A percentile compares a stretch with the other conserved stretches of the same genome.
These are phyloP conservation scores for Geoglossum glabrum DNA, from an alignment of 495 filamentous ascomycete genomes.

Conservation along the genomic window DNA sequence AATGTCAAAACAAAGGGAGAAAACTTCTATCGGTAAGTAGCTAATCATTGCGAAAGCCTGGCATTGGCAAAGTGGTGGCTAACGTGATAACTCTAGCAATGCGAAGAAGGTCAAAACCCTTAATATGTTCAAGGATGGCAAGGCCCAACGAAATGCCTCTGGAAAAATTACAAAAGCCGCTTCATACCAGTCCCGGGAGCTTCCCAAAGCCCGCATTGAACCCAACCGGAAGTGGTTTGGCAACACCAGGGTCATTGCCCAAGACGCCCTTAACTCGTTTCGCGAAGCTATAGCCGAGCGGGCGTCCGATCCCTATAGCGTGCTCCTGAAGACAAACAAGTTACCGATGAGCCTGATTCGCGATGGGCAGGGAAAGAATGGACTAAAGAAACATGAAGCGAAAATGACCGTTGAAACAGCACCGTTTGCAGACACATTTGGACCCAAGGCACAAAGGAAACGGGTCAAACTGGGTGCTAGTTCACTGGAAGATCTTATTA, in stretches of 20 bases:
- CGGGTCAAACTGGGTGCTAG: conserved; percentile 69
- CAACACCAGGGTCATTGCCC: conserved; percentile 38
- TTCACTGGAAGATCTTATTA: conserved; percentile 62
- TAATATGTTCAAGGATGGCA: conserved; percentile 75
- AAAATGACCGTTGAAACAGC: conserved; percentile 83
- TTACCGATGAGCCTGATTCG: conserved; percentile 65
- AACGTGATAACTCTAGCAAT: conserved; percentile 20
- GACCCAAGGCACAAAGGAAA: conserved; percentile 83
- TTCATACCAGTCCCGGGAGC: conserved; percentile 57
- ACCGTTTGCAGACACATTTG: conserved; percentile 78
- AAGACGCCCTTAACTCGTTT: conserved; percentile 58
- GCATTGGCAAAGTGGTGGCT: neutral
- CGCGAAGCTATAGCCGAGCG: conserved; percentile 83
- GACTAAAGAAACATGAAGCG: conserved; percentile 74
- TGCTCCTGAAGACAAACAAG: conserved; percentile 87
- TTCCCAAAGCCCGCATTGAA: conserved; percentile 72
- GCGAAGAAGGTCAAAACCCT: conserved; percentile 75
- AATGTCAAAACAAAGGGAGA: conserved; percentile 91
- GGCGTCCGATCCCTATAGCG: conserved; percentile 75
- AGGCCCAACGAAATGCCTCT: conserved; percentile 48
- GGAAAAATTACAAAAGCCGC: conserved; percentile 71
- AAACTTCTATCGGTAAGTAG: conserved; percentile 63
- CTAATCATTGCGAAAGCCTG: too few species aligned
- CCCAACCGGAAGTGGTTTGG: conserved; percentile 80
- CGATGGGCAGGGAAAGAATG: conserved; percentile 47